phyloP scores from a whole-genome alignment of 345 rosid genomes.

The Syzygium aromaticum region DNA sequence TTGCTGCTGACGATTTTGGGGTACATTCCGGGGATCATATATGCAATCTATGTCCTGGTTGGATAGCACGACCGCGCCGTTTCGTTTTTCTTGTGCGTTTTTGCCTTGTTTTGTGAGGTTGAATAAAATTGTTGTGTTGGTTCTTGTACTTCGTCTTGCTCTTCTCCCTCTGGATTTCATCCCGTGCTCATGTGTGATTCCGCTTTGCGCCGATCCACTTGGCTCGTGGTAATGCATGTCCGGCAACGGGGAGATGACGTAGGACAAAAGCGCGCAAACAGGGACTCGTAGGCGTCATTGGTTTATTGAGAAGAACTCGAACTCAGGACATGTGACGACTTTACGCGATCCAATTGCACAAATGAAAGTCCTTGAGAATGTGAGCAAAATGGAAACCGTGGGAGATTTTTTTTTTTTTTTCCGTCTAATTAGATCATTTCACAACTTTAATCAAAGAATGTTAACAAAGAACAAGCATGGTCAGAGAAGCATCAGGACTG shows the following conservation, averaged over 20 bases:
- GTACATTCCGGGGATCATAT: conserved; percentile 82
- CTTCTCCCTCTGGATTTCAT: background rate
- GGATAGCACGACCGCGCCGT: conserved; percentile 24
- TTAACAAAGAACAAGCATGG: background rate
- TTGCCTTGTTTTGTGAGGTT: background rate
- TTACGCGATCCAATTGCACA: background rate
- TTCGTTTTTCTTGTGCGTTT: background rate
- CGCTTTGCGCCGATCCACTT: background rate
- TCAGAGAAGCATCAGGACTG: background rate
- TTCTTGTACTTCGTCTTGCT: background rate
- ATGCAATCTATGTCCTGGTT: conserved; percentile 73
- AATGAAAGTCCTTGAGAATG: background rate
- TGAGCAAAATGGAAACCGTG: background rate
- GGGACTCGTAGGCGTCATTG: background rate
- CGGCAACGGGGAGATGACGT: background rate
- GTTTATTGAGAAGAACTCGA: background rate
- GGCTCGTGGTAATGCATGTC: background rate
- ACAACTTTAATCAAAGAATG: background rate
- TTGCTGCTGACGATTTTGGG: conserved; percentile 69
- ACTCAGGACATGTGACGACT: background rate
- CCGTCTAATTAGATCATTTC: background rate
- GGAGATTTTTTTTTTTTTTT: background rate
- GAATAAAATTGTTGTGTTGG: background rate
- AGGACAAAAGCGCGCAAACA: background rate
- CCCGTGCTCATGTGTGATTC: background rate